Conservation (phyloP, 352 stramenopile genomes). For the Globisporangium spiculum region DNA sequence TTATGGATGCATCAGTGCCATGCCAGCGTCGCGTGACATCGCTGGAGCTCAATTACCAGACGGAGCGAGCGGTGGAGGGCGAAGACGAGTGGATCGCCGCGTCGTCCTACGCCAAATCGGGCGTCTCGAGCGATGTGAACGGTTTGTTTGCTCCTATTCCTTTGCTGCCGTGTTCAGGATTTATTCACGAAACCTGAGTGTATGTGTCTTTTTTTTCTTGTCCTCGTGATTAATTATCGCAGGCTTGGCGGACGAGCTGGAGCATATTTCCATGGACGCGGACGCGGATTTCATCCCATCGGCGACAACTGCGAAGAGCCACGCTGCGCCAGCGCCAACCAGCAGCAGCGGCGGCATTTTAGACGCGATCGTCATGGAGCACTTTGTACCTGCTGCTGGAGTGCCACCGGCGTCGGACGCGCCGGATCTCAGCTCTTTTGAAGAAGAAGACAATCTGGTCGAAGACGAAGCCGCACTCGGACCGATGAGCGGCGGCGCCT, state of each 20-base stretch:
- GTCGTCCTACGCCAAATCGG: conserved; percentile 62
- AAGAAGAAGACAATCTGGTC: conserved; percentile 75
- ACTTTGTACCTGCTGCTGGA: conserved; percentile 32
- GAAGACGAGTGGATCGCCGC: conserved; percentile 91
- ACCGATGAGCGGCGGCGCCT: conserved; percentile 27
- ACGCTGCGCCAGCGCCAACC: background rate
- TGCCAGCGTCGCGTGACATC: conserved; percentile 80
- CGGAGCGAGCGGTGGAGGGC: conserved; percentile 63
- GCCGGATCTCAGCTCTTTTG: conserved; percentile 66
- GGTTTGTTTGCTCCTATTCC: conserved; percentile 23
- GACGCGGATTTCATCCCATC: conserved; percentile 7
- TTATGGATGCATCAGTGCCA: conserved; percentile 53
- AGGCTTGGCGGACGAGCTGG: conserved; percentile 55
- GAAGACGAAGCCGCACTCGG: conserved; percentile 59
- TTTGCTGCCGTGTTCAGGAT: background rate
- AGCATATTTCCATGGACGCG: conserved; percentile 55
- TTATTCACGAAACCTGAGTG: background rate
- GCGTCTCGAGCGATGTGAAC: conserved; percentile 27
- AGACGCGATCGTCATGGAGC: conserved; percentile 69
- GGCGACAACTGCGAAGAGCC: background rate
- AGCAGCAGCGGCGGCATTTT: conserved; percentile 37
- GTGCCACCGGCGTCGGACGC: conserved; percentile 16
- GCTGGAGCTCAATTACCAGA: conserved; percentile 74
- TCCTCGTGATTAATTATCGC: background rate
- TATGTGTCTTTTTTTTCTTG: background rate